Evolutionary conservation across 2,329 filamentous ascomycete species (phyloP), one percentile per base, ranked within the genome.

Genomic region (Cladosporium halotolerans): DNA sequence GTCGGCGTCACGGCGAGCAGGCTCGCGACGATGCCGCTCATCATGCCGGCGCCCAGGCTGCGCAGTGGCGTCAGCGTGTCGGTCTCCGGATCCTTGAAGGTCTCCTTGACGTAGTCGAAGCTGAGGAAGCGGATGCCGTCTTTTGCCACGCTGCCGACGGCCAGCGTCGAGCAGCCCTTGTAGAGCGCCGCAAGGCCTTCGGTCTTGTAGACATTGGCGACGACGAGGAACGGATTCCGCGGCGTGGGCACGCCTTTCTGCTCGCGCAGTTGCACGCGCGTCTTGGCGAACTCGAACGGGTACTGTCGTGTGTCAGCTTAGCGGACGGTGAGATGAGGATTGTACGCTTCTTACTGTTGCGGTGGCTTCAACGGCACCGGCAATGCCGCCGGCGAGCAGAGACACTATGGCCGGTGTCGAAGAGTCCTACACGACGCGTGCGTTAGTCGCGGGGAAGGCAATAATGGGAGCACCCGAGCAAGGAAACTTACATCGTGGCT

Each of bases 201-300:
- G 13, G 75, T 69, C 16, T 71, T 70, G 46, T 80, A 76, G 7
- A 84, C 78, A 23, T 78, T 70, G 4, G 68, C 68, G 32, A 86
- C 79, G 5, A 85, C 75, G 0, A 70, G 60, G 60, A 84, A 80
- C 0, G 82, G 82, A 52, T 85, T 85, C 39, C 71, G 70, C 0
- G 78, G 75, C 8, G 73, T 71, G 10, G 72, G 69, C 36, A 68
- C 63, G 13, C 73, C 69, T 55, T 70, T 70, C 53, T 75, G 68
- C 39, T 70, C 66, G 31, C 72, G 71, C n/a, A 84, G 70, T 58
- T 85, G 81, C 3, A 81, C 76, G 52, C 80, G 72, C 0, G 83
- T 85, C 67, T 86, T 86, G 51, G 82, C 81, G 60, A 84, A 86
- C 62, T 86, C 83, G 60, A 85, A 80, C 0, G 83, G 83, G 65